Base-by-base conservation (phyloP, 2,329 filamentous ascomycete species). In the Fusarium solani-melongenae region DNA sequence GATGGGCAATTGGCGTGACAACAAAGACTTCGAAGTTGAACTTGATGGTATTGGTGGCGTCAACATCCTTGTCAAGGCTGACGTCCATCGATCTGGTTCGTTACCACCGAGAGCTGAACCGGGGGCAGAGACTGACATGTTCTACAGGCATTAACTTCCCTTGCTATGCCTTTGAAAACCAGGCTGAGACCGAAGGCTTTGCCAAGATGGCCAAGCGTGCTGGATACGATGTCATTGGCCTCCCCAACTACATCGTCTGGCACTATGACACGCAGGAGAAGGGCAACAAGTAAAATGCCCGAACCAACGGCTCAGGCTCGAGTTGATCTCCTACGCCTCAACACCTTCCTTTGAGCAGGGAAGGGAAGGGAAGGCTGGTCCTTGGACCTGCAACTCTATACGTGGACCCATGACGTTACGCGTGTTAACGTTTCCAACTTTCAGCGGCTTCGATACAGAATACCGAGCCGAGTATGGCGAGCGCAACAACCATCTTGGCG, bases 171-270 rank as follows among this genome's bases (percentile, higher is more conserved):
- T 99, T 99, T 81, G 96, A 99, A 82, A 98, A 99, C 83, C 96
- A 99, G 85, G 96, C 96, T 73, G 96, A 99, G 84, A 99, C 96
- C 6, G 96, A 99, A 85, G 96, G 96, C 8, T 99, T 99, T 80
- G 96, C 96, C 39, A 98, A 97, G 83, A 99, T 99, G 96, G 96
- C 96, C 68, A 98, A 97, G 86, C 89, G 95, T 72, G 96, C 96
- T 20, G 96, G 96, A 51, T 98, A 98, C 82, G 89, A 94, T 79
- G 96, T 99, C 29, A 90, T 94, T 76, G 96, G 96, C 53, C 87
- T 99, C 64, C 96, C 96, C 46, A 99, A 99, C 83, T 99, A 99
- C 82, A 92, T 99, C 59, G 96, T 99, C 67, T 99, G 96, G 96
- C 96, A 99, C 82, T 94, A 98, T 79, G 96, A 99, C 82, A 99